Evolutionary conservation across 23 red algal species (phyloP), one percentile per base, ranked within the genome.

Genomic region (Gracilaria domingensis): DNA sequence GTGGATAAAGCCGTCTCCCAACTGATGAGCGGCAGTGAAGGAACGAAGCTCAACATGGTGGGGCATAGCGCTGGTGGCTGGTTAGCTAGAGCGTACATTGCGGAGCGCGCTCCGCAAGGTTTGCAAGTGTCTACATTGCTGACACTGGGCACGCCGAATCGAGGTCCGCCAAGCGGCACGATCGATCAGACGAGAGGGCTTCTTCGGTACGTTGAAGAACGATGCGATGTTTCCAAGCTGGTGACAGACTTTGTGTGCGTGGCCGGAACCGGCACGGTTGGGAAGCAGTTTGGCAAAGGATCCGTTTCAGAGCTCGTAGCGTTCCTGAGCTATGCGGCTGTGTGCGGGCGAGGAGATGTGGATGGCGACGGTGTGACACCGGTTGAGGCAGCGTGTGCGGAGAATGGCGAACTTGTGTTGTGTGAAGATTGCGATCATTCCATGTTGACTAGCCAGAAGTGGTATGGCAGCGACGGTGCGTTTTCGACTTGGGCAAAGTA

Each of bases 151-250:
- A 96, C 94, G 28, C 94, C 94, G 32, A 65, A 96, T 67, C 45
- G 64, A 44, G 81, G 87, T 18, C 94, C 94, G 24, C 94, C 94
- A 2, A 17, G 21, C n/a, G 88, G 89, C 33, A 57, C 51, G 32
- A 33, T 96, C 17, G 94, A 96, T 70, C 94, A 96, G 56, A 96
- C 94, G 29, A 75, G 94, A 44, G 94, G 88, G 0, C 62, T 96
- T 32, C 88, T 96, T 26, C 51, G 50, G 36, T 96, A 96, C 48
- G 62, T 96, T 38, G 84, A 93, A 35, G 38, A 47, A 21, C 53
- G 73, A 37, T 93, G 89, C 29, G 79, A 83, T 25, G 73, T 86
- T 50, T 58, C 51, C 26, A 34, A 73, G 24, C 76, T 77, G 16
- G 83, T 86, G 13, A 37, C 33, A 13, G n/a, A 85, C 26, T 72